These are phyloP conservation scores for Trichoderma atroviride DNA, from an alignment of 2,329 filamentous ascomycete species.

Conservation along the genomic window DNA sequence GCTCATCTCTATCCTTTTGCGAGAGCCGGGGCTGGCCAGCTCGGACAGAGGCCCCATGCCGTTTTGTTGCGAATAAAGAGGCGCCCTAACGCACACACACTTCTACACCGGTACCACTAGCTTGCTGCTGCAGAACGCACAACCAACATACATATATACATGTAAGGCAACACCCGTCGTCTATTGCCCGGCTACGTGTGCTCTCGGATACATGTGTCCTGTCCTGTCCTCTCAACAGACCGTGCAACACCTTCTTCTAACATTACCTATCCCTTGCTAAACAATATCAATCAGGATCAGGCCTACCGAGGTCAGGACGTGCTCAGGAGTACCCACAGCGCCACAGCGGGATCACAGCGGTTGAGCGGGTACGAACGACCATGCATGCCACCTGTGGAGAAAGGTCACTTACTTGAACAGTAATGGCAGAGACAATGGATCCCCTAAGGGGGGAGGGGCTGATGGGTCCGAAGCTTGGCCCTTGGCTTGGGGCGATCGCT, in stretches of 20 bases:
- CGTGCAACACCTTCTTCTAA: background rate
- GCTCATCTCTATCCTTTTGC: background rate
- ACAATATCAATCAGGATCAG: background rate
- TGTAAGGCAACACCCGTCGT: background rate
- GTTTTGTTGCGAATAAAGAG: background rate
- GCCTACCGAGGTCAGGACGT: background rate
- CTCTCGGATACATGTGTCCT: background rate
- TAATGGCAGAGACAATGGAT: constrained; percentile 16
- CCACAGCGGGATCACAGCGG: constrained; percentile 7
- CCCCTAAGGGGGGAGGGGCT: constrained; percentile 15
- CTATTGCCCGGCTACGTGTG: background rate
- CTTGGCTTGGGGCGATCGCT: constrained; percentile 26
- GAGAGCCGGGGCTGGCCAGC: background rate
- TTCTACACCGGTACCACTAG: background rate
- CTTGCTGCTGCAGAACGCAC: constrained; percentile 4
- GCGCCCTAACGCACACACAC: background rate
- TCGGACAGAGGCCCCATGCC: background rate
- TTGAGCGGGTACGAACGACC: constrained; percentile 23
- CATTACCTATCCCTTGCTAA: background rate
- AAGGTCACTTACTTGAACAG: background rate
- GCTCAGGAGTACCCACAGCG: background rate
- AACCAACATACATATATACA: background rate
- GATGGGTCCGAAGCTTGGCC: constrained; percentile 13
- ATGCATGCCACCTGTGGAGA: constrained; percentile 14
- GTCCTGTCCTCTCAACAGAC: background rate